These are phyloP conservation scores for Aspergillus puulaauensis DNA, from an alignment of 2,329 filamentous ascomycete genomes.

Conservation along the genomic window DNA sequence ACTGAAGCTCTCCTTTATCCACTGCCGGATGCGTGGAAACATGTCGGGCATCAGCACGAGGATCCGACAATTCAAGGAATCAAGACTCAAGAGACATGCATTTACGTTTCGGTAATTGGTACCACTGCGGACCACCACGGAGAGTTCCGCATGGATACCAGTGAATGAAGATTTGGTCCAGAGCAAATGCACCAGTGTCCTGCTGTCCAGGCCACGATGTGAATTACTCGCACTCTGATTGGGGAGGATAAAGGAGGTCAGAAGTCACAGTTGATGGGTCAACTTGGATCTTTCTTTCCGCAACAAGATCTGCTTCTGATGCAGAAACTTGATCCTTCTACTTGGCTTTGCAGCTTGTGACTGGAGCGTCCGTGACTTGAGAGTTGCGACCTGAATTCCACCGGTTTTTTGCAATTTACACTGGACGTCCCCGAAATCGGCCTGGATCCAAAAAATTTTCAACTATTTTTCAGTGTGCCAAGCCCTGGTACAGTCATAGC, in stretches of 20 bases:
- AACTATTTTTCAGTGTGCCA: slow-evolving; percentile 10
- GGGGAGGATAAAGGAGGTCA: background rate
- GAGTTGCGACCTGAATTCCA: no score
- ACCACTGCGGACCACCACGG: background rate
- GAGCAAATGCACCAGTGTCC: background rate
- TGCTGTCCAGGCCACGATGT: background rate
- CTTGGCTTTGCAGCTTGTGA: slow-evolving; percentile 6
- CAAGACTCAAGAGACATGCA: background rate
- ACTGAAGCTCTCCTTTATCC: background rate
- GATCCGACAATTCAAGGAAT: no score
- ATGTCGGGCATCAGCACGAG: background rate
- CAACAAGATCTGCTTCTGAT: background rate
- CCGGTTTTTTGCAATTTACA: background rate
- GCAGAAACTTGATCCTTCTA: background rate
- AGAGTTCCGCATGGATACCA: background rate
- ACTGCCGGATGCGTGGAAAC: background rate
- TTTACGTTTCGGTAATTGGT: background rate
- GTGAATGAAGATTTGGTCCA: background rate
- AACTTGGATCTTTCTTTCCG: background rate
- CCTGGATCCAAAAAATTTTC: slow-evolving; percentile 5
- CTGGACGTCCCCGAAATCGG: slow-evolving; percentile 16
- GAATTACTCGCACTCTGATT: background rate
- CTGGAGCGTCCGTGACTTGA: no score
- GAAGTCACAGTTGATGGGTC: background rate
- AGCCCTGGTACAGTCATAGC: slow-evolving; percentile 15